These are phyloP conservation scores for Zopfochytrium polystomum DNA, from an alignment of 371 early-diverging fungal genomes.

Conservation along the genomic window DNA sequence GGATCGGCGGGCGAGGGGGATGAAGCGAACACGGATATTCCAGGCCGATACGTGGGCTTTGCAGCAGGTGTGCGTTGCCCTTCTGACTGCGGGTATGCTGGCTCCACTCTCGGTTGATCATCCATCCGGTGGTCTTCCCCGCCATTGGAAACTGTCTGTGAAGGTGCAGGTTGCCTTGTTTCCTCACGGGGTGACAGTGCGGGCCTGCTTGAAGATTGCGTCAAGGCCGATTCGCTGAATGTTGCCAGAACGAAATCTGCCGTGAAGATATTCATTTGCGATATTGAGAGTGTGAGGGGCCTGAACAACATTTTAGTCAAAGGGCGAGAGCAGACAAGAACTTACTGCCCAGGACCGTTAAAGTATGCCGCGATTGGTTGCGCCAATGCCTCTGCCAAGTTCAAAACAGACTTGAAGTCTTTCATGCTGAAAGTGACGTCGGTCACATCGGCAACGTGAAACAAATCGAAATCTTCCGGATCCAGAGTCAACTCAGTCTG, in stretches of 20 bases:
- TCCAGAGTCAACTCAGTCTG: slow-evolving; percentile 45
- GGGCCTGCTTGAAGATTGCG: too few relatives aligned
- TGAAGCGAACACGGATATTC: too few relatives aligned
- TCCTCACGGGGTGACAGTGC: too few relatives aligned
- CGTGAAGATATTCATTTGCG: slow-evolving; percentile 13
- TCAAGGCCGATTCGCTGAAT: too few relatives aligned
- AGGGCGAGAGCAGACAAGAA: neutral
- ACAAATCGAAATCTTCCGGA: slow-evolving; percentile 40
- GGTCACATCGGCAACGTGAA: slow-evolving; percentile 20
- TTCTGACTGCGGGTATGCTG: too few relatives aligned
- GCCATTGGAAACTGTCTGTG: too few relatives aligned
- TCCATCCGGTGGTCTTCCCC: too few relatives aligned
- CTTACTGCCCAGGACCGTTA: slow-evolving; percentile 35
- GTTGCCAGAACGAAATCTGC: slow-evolving; percentile 30
- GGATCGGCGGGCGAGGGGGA: too few relatives aligned
- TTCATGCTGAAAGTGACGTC: slow-evolving; percentile 38
- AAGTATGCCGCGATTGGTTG: slow-evolving; percentile 36
- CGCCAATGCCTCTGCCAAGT: slow-evolving; percentile 34
- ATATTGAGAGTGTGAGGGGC: slow-evolving; percentile 26
- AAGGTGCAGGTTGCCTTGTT: too few relatives aligned
- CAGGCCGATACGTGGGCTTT: too few relatives aligned
- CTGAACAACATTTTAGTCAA: slow-evolving; percentile 4
- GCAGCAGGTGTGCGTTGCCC: too few relatives aligned
- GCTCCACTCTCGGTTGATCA: too few relatives aligned
- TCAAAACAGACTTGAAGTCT: slow-evolving; percentile 42